phyloP scores from a whole-genome alignment of 495 filamentous ascomycete genomes.

The Talaromyces nanjingensis region DNA sequence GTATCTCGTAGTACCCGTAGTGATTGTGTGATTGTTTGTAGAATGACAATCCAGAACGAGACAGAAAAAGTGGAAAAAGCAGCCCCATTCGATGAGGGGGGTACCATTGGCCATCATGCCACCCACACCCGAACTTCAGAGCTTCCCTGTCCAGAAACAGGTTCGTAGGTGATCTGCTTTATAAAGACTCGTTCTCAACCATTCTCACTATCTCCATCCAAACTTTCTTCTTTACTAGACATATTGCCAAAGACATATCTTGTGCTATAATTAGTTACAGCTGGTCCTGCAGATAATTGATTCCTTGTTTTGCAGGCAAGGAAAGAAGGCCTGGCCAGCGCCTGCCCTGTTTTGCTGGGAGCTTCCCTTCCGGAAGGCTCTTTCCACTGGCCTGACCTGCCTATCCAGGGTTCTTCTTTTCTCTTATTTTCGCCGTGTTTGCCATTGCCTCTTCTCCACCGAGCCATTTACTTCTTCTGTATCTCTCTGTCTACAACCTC shows the following conservation, averaged over 20 bases:
- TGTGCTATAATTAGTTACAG: no score
- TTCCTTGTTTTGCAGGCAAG: conserved; percentile 2
- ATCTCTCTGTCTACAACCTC: no score
- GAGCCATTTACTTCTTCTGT: no score
- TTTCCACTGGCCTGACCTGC: neutral
- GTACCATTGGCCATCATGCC: neutral
- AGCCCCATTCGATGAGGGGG: neutral
- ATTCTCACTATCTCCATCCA: no score
- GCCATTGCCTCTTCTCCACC: neutral
- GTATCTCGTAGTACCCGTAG: neutral
- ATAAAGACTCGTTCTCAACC: neutral
- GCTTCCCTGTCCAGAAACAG: neutral
- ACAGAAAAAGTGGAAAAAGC: neutral
- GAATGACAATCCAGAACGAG: neutral
- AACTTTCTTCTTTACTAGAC: no score
- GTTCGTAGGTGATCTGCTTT: neutral
- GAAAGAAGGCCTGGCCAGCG: neutral
- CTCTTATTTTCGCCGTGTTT: neutral
- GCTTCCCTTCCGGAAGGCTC: neutral
- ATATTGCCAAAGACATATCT: no score
- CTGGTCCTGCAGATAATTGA: neutral
- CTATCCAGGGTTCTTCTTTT: neutral
- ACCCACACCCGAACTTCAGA: neutral
- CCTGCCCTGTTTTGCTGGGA: neutral
- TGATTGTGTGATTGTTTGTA: neutral